Evolutionary conservation across 805 yeast species (phyloP).

Genomic region (Wickerhamiella azymoides): DNA sequence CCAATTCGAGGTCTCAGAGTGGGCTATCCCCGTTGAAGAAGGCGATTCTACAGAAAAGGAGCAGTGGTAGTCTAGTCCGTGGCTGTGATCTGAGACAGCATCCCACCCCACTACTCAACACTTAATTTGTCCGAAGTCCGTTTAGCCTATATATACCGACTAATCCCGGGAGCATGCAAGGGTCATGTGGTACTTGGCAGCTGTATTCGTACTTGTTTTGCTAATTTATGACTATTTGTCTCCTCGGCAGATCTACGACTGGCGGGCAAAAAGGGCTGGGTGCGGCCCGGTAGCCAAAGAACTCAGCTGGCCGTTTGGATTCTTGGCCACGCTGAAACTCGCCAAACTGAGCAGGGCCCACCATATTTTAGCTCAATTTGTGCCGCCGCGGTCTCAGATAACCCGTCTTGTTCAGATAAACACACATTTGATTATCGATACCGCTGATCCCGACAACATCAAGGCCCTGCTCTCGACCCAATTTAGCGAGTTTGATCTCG

Average conservation of each 20-base stretch:
- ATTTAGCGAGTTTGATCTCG: conserved; percentile 23
- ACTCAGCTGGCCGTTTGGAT: conserved; percentile 9
- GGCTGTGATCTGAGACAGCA: too few relatives aligned
- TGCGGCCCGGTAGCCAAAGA: neutral
- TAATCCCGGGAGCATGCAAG: too few relatives aligned
- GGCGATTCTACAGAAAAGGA: conserved; percentile 28
- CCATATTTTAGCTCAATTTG: neutral
- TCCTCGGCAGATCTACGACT: conserved; percentile 7
- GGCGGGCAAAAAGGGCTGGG: neutral
- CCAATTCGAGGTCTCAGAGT: conserved; percentile 75
- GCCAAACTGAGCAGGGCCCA: neutral
- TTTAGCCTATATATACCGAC: too few relatives aligned
- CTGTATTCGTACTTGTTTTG: neutral
- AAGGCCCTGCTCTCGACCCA: conserved; percentile 23
- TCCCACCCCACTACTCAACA: too few relatives aligned
- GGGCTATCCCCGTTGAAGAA: conserved; percentile 96
- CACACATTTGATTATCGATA: conserved; percentile 9
- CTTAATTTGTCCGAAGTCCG: too few relatives aligned
- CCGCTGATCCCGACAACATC: conserved; percentile 24
- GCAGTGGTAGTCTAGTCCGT: neutral
- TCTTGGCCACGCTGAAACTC: neutral
- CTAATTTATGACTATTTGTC: conserved; percentile 4
- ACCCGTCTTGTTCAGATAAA: conserved; percentile 1
- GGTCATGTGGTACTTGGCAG: neutral
- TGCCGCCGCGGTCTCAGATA: neutral